Evolutionary conservation across 2,329 filamentous ascomycete genomes (phyloP).

Genomic region (Alternaria rosae): DNA sequence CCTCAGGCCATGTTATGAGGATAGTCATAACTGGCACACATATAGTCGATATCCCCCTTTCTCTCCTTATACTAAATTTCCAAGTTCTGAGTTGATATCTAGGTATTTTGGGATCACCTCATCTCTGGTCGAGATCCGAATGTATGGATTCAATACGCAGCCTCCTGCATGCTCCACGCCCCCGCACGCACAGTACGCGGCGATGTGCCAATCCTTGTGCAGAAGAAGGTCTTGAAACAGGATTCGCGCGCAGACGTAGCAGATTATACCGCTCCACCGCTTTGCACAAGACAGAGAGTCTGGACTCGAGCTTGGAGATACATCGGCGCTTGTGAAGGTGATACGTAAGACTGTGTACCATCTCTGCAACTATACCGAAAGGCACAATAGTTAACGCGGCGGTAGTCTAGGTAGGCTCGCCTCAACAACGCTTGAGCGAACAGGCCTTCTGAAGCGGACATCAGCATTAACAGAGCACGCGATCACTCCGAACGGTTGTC

Average conservation of each 20-base stretch:
- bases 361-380: neutral
- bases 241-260: neutral
- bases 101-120: neutral
- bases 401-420: neutral
- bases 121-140: neutral
- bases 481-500: neutral
- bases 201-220: neutral
- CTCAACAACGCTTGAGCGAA: neutral
- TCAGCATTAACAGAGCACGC: neutral
- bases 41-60: neutral
- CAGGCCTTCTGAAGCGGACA: neutral
- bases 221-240: neutral
- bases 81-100: neutral
- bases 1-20: neutral
- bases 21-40: neutral
- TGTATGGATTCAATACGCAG: neutral
- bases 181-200: neutral
- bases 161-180: neutral
- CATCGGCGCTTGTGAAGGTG: neutral
- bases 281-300: neutral
- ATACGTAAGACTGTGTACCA: neutral
- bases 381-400: neutral
- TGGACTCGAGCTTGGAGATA: neutral
- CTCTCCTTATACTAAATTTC: neutral
- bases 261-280: neutral